Evolutionary conservation across 257 asterid species (phyloP).

Genomic region (Ajuga chamaepitys): DNA sequence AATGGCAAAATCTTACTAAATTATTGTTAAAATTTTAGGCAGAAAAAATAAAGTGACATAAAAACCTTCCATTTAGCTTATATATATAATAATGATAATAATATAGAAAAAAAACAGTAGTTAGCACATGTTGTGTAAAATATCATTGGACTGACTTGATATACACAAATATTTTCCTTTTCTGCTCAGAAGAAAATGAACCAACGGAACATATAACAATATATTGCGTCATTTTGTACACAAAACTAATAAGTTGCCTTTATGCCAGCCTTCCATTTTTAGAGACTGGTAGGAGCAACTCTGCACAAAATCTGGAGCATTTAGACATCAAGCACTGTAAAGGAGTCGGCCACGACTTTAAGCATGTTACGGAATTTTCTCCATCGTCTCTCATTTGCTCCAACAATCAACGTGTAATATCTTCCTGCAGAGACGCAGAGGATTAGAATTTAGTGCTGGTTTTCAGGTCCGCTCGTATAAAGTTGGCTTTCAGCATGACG

Average conservation of each 20-base stretch:
- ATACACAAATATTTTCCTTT: background rate
- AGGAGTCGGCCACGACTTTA: slow-evolving; percentile 86
- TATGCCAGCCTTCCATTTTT: background rate
- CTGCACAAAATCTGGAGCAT: background rate
- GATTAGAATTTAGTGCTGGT: no score
- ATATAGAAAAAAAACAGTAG: no score
- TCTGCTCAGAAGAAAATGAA: background rate
- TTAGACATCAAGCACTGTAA: slow-evolving; percentile 61
- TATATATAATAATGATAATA: no score
- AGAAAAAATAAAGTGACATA: no score
- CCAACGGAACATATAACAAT: background rate
- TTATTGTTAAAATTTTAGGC: no score
- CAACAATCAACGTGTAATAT: slow-evolving; percentile 71
- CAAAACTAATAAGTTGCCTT: background rate
- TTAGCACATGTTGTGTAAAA: no score
- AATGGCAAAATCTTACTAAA: no score
- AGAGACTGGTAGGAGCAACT: background rate
- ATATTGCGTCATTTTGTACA: background rate
- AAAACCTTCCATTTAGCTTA: no score
- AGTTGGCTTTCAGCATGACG: no score
- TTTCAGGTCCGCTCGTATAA: no score
- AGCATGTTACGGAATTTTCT: slow-evolving; percentile 57
- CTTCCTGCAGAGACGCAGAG: slow-evolving; percentile 41
- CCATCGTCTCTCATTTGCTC: slow-evolving; percentile 87
- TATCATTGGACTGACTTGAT: no score